Conservation (phyloP, 768 basidiomycete genomes). For the Lactarius vividus region DNA sequence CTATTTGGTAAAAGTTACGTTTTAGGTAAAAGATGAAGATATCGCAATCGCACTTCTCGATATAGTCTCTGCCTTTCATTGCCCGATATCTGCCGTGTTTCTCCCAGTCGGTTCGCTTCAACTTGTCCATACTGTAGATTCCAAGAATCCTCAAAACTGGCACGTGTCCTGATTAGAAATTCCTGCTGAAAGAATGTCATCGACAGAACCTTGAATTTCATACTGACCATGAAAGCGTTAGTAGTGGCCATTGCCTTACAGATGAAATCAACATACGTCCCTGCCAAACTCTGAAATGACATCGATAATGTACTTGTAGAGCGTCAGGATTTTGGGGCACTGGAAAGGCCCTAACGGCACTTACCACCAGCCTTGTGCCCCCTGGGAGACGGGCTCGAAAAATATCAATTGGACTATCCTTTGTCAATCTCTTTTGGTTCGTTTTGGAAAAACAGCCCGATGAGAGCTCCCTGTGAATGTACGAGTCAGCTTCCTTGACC, state of each 20-base stretch:
- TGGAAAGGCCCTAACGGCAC: not conserved
- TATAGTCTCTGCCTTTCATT: conserved; percentile 5
- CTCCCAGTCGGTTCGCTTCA: conserved; percentile 19
- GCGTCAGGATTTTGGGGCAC: not conserved
- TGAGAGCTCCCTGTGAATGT: conserved; percentile 18
- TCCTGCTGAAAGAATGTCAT: not conserved
- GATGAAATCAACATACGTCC: conserved; percentile 11
- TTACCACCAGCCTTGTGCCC: conserved; percentile 19
- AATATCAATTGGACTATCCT: conserved; percentile 21
- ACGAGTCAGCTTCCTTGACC: not conserved
- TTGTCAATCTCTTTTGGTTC: conserved; percentile 22
- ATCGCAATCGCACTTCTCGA: conserved; percentile 3
- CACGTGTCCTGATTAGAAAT: not conserved
- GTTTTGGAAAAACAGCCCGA: conserved; percentile 20
- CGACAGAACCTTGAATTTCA: conserved; percentile 17
- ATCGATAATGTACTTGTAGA: conserved; percentile 23
- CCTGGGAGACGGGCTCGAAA: conserved; percentile 24
- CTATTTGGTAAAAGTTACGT: conserved; percentile 9
- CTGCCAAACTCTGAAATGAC: conserved; percentile 18
- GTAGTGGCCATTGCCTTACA: not conserved
- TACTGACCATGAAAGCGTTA: conserved; percentile 4
- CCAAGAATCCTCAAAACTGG: conserved; percentile 16
- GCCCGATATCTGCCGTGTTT: conserved; percentile 7
- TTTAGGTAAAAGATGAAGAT: too few species aligned
- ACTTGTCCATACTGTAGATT: conserved; percentile 12